Evolutionary conservation across 2,329 filamentous ascomycete species (phyloP).

Genomic region (Colletotrichum kahawae): DNA sequence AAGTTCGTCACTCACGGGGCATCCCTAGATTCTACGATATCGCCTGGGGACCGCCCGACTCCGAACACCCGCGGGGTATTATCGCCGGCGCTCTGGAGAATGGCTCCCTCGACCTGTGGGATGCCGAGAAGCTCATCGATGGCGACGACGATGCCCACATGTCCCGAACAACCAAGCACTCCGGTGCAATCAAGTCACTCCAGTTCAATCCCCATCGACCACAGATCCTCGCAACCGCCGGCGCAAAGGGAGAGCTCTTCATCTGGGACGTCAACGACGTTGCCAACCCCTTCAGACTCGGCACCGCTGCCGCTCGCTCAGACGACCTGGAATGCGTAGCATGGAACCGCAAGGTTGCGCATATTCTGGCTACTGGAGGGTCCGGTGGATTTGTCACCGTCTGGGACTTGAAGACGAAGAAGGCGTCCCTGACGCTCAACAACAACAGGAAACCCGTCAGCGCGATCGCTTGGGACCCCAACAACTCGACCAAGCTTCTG

Average conservation of each 20-base stretch:
- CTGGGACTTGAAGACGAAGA: conserved; percentile 98
- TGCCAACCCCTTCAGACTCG: conserved; percentile 85
- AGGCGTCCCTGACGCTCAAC: conserved; percentile 94
- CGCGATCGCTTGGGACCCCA: conserved; percentile 96
- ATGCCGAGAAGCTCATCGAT: conserved; percentile 72
- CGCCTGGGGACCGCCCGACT: conserved; percentile 86
- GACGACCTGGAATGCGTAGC: conserved; percentile 96
- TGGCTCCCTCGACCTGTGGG: conserved; percentile 91
- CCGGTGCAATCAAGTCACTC: conserved; percentile 88
- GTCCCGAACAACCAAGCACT: conserved; percentile 88
- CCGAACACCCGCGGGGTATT: conserved; percentile 81
- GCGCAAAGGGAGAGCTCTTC: conserved; percentile 94
- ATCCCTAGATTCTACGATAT: conserved; percentile 87
- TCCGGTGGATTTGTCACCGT: conserved; percentile 95
- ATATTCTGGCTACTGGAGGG: conserved; percentile 94
- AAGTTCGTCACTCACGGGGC: conserved; percentile 1
- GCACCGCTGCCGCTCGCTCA: conserved; percentile 84
- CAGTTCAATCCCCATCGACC: conserved; percentile 96
- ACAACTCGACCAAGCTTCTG: conserved; percentile 90
- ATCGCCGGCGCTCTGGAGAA: conserved; percentile 96
- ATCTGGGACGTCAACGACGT: conserved; percentile 94
- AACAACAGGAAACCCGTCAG: conserved; percentile 94
- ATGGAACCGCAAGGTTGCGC: conserved; percentile 97
- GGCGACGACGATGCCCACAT: conserved; percentile 76
- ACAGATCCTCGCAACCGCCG: conserved; percentile 90